A percentile compares a stretch with the other conserved stretches of the same genome.
phyloP scores from a whole-genome alignment of 257 asterid genomes.

The Ophiorrhiza pumila region DNA sequence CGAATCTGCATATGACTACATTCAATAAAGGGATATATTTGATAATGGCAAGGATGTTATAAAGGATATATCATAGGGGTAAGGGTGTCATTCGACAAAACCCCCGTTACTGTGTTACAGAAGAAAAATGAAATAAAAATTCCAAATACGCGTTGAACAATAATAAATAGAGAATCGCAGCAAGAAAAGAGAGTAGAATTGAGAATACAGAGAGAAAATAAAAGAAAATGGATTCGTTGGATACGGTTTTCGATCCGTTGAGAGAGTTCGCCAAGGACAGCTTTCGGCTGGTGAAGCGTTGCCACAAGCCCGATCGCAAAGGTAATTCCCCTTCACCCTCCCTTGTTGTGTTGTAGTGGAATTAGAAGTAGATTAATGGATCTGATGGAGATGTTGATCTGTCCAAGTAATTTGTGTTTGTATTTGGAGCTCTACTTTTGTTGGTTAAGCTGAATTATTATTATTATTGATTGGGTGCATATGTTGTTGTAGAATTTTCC shows the following conservation, averaged over 20 bases:
- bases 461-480: too few relatives aligned
- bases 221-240: conserved; percentile 29
- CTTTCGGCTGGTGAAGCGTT: conserved; percentile 35
- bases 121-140: not conserved
- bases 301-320: conserved; percentile 39
- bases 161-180: not conserved
- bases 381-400: too few relatives aligned
- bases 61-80: not conserved
- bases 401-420: too few relatives aligned
- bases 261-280: conserved; percentile 38
- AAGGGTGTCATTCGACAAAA: not conserved
- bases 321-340: conserved; percentile 1
- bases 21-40: too few relatives aligned
- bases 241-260: conserved; percentile 34
- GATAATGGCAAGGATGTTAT: not conserved
- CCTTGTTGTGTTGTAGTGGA: too few relatives aligned
- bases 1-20: too few relatives aligned
- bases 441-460: too few relatives aligned
- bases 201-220: not conserved
- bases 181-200: not conserved
- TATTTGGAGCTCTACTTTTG: too few relatives aligned
- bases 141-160: not conserved
- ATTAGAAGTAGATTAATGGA: not conserved
- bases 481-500: conserved; percentile 33
- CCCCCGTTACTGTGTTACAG: too few relatives aligned